Evolutionary conservation across 345 rosid genomes (phyloP).

Genomic region (Linum trigynum): DNA sequence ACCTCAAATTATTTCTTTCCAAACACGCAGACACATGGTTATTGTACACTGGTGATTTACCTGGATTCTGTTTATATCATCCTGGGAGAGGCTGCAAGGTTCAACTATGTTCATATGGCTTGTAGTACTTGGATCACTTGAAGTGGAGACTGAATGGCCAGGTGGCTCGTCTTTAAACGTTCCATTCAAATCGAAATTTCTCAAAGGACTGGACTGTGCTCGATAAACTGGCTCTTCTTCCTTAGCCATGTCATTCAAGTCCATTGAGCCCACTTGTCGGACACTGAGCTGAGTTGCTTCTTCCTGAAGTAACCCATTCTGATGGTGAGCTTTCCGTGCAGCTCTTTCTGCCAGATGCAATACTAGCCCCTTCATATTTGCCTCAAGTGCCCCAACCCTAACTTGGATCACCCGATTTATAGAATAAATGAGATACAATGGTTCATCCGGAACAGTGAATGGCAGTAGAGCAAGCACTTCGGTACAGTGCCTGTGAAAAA

Average conservation of each 20-base stretch:
- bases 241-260: slow-evolving; percentile 10
- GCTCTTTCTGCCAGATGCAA: slow-evolving; percentile 45
- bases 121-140: slow-evolving; percentile 24
- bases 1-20: background rate
- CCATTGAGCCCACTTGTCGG: background rate
- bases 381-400: slow-evolving; percentile 87
- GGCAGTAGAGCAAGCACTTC: slow-evolving; percentile 93
- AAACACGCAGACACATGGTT: background rate
- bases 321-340: slow-evolving; percentile 26
- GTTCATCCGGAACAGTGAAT: slow-evolving; percentile 92
- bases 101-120: slow-evolving; percentile 27
- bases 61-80: slow-evolving; percentile 71
- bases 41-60: slow-evolving; percentile 21
- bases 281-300: slow-evolving; percentile 12
- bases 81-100: slow-evolving; percentile 40
- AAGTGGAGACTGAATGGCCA: slow-evolving; percentile 26
- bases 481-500: slow-evolving; percentile 76
- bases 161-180: slow-evolving; percentile 32
- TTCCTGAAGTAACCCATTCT: slow-evolving; percentile 42
- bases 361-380: slow-evolving; percentile 73
- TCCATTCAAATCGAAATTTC: slow-evolving; percentile 53
- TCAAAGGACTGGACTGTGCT: slow-evolving; percentile 21
- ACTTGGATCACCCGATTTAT: slow-evolving; percentile 93
- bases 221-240: slow-evolving; percentile 13
- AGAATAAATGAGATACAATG: slow-evolving; percentile 79